Base-by-base conservation (phyloP, 208 protist species). In the Trypanosoma mega region DNA sequence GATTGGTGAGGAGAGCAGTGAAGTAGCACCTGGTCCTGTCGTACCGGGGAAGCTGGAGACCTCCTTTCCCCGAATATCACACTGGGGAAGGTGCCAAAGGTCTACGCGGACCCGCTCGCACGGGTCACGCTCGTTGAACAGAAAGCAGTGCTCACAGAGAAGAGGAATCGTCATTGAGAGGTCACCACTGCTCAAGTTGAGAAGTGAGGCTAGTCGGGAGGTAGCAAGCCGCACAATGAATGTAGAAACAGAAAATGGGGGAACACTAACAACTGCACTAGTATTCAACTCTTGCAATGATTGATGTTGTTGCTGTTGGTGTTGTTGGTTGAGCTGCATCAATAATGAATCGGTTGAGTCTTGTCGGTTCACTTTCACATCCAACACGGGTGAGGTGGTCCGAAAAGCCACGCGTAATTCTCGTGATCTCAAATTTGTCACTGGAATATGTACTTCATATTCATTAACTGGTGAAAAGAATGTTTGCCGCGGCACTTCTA, bases 101-200 rank as follows among this genome's bases (percentile, higher is more conserved):
- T 90, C 68, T 20, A 90, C 46, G 0, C 67, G 65, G 30, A 87
- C 71, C 7, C 82, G 80, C 69, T 95, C 88, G 33, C 61, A 76
- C 18, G 85, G 85, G 62, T 95, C 91, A 26, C 54, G 53, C 20
- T 62, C 78, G 50, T 90, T 90, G 23, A 90, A 68, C 6, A 95
- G 55, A 41, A 79, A 74, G 6, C 75, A 82, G 57, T 92, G 78
- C 56, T 95, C 88, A 59, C 65, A 80, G 23, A 92, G 52, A 9
- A 71, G 37, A 14, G 74, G 72, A 16, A 75, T 50, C 31, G 63
- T 55, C 5, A 67, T 51, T 1, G 34, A 20, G 3, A 69, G 9
- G n/a, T 52, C 41, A 24, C 31, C 45, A 16, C 74, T 82, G 64
- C 82, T 75, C 44, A 74, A 82, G 55, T 80, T 82, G 8, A 83